Base-by-base conservation (phyloP, 2,329 filamentous ascomycete species). In the Claviceps quebecensis region DNA sequence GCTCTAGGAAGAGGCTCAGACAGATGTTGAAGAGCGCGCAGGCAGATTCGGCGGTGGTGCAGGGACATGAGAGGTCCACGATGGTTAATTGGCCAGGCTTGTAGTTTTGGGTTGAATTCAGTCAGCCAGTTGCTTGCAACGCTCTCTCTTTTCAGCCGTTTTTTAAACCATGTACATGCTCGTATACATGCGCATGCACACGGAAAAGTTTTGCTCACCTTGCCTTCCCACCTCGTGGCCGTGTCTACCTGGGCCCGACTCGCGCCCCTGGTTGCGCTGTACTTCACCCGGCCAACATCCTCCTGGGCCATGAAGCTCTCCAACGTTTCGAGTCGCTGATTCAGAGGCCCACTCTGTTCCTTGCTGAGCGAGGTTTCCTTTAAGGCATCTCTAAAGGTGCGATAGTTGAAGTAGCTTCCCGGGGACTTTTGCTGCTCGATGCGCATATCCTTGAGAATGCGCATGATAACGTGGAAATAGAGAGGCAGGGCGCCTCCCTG, bases 1-100 rank as follows among this genome's bases (percentile, higher is more conserved):
- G 70, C 53, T 83, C 76, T 0, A 87, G 64, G 59, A 87, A 87
- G 0, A 86, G 66, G 2, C 73, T 73, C 1, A 91, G 69, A 19
- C 79, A 84, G 41, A 89, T 83, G 50, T 84, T 81, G 64, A 91
- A 91, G 0, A 91, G 67, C 0, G 77, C 72, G 59, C 86, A 91
- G 0, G 84, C 84, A 39, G 76, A 79, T 23, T 81, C 76, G 0
- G 78, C 64, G 0, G 81, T 81, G 5, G 89, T 70, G 56, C 83
- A 87, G 0, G 84, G 82, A 60, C 84, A 87, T 0, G 80, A 86
- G 0, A 93, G 68, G 58, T 93, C 86, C 5, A 89, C 59, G 19
- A 71, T 66, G 4, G 67, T 71, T 7, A 72, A 59, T 37, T 64
- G 63, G 4, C 66, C 63, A 6, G 61, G 48, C 56, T 63, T 19